Conservation (phyloP, 768 basidiomycete species). For the Austroboletus eburneus region DNA sequence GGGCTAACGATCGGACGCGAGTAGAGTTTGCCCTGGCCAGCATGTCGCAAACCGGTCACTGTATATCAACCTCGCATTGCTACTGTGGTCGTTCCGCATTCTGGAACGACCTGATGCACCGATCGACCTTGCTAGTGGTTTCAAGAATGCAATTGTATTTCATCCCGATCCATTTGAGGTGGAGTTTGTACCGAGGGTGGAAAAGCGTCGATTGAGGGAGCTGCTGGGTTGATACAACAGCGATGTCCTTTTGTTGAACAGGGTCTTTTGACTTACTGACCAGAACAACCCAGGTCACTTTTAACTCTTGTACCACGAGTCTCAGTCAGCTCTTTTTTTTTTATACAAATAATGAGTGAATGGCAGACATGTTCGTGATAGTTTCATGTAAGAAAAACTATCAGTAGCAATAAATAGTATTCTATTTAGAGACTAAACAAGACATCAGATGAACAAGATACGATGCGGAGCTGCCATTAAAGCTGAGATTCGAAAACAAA, state of each 20-base stretch:
- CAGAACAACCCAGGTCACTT: too few species aligned
- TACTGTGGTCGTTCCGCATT: constrained; percentile 61
- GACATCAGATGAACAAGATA: neutral
- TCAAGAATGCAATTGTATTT: constrained; percentile 53
- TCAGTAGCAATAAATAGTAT: too few species aligned
- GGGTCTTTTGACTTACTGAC: too few species aligned
- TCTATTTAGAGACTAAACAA: constrained; percentile 7
- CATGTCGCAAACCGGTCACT: constrained; percentile 44
- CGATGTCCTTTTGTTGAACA: too few species aligned
- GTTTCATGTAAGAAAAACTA: too few species aligned
- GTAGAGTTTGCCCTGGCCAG: constrained; percentile 57
- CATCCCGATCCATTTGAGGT: constrained; percentile 57
- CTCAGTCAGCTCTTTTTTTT: too few species aligned
- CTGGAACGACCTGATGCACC: constrained; percentile 42
- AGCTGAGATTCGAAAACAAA: constrained; percentile 5
- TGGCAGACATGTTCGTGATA: too few species aligned
- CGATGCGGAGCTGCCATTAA: too few species aligned
- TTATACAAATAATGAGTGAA: too few species aligned
- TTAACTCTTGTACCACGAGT: too few species aligned
- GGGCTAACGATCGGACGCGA: neutral
- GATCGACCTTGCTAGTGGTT: constrained; percentile 43
- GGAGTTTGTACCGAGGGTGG: constrained; percentile 45
- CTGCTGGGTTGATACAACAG: constrained; percentile 6
- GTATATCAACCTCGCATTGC: constrained; percentile 55
- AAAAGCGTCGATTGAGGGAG: constrained; percentile 10